Evolutionary conservation across 345 rosid genomes (phyloP).

Genomic region (Citrus medica): DNA sequence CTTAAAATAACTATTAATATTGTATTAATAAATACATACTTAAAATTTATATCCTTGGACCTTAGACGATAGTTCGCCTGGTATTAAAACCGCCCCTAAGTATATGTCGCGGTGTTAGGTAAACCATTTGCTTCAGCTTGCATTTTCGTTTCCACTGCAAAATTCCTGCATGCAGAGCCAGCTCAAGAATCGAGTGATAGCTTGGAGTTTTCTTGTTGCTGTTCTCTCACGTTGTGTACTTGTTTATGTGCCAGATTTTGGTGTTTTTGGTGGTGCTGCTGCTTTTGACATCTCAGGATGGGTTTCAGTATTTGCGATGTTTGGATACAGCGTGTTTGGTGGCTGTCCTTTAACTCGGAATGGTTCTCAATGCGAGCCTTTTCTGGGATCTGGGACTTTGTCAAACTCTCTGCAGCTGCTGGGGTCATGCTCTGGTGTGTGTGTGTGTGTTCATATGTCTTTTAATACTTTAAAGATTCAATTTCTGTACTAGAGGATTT

Average conservation of each 20-base stretch:
- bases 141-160: slow-evolving; percentile 47
- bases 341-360: slow-evolving; percentile 62
- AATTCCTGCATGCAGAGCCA: slow-evolving; percentile 66
- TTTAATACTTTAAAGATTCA: no score
- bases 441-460: no score
- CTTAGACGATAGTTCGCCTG: no score
- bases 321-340: slow-evolving; percentile 28
- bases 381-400: slow-evolving; percentile 49
- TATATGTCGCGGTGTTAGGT: no score
- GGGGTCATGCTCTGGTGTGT: no score
- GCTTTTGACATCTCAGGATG: slow-evolving; percentile 54
- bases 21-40: no score
- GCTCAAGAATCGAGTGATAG: slow-evolving; percentile 45
- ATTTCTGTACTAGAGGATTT: no score
- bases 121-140: no score
- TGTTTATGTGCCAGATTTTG: slow-evolving; percentile 34
- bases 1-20: no score
- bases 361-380: slow-evolving; percentile 53
- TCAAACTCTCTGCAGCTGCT: slow-evolving; percentile 45
- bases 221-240: slow-evolving; percentile 50
- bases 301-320: slow-evolving; percentile 34
- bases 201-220: slow-evolving; percentile 33
- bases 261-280: slow-evolving; percentile 44
- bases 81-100: no score
- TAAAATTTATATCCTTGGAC: no score